Evolutionary conservation across 352 stramenopile species (phyloP).

Genomic region (Globisporangium heterothallicum): DNA sequence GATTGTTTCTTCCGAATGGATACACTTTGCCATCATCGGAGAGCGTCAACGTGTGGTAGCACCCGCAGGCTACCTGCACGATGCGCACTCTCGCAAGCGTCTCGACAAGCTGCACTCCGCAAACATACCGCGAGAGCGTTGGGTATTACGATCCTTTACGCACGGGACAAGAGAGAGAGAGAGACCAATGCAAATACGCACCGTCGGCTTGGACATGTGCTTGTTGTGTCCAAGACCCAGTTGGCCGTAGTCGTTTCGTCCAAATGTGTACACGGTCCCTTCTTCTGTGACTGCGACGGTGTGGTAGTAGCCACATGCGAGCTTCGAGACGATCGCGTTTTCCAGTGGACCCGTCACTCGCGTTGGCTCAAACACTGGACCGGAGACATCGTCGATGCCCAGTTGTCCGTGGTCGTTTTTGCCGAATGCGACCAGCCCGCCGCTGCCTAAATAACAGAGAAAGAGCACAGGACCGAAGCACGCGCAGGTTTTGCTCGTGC

Average conservation of each 20-base stretch:
- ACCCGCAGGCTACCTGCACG: constrained; percentile 74
- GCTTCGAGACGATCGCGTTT: constrained; percentile 50
- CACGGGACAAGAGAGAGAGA: no score
- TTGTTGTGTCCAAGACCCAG: constrained; percentile 87
- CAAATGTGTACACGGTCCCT: constrained; percentile 82
- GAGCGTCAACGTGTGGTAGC: constrained; percentile 81
- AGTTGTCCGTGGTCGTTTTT: constrained; percentile 93
- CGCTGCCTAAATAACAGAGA: constrained; percentile 22
- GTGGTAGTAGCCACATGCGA: constrained; percentile 92
- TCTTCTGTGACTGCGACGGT: constrained; percentile 69
- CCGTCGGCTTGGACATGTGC: constrained; percentile 47
- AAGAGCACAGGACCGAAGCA: no score
- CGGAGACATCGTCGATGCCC: constrained; percentile 52
- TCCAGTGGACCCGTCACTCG: constrained; percentile 51
- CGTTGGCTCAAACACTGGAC: constrained; percentile 40
- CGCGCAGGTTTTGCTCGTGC: no score
- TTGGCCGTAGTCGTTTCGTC: constrained; percentile 92
- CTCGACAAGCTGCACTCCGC: constrained; percentile 35
- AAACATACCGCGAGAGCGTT: constrained; percentile 3
- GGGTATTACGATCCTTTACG: no score
- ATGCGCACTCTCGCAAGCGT: constrained; percentile 49
- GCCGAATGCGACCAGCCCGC: constrained; percentile 79
- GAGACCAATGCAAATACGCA: constrained; percentile 21
- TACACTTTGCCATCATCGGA: constrained; percentile 85
- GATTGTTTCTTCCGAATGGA: constrained; percentile 92